Evolutionary conservation across 176 grass and related monocot genomes (phyloP).

Genomic region (Cenchrus fungigraminus): DNA sequence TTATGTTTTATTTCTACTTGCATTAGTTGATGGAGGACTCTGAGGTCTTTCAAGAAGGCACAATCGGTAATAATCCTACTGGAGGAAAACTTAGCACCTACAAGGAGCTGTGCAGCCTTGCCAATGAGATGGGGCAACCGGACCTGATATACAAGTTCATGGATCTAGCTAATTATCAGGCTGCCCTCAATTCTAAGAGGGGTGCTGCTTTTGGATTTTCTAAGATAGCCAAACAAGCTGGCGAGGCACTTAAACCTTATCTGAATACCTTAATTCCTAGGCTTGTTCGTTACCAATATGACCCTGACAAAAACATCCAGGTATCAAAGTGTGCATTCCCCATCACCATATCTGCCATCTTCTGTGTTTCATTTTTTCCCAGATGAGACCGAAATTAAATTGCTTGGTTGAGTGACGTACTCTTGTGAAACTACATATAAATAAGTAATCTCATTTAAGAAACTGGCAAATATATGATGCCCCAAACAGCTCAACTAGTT

Average conservation of each 20-base stretch:
- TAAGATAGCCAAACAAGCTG: constrained; percentile 98
- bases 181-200: constrained; percentile 95
- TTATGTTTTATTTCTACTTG: constrained; percentile 45
- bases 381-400: neutral
- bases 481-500: neutral
- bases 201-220: constrained; percentile 99
- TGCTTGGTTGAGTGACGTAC: neutral
- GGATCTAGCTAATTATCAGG: constrained; percentile 98
- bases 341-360: neutral
- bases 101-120: constrained; percentile 92
- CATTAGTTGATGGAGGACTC: constrained; percentile 95
- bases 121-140: constrained; percentile 97
- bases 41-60: constrained; percentile 97
- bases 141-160: constrained; percentile 99
- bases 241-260: constrained; percentile 92
- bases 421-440: neutral
- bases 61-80: constrained; percentile 75
- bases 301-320: constrained; percentile 99
- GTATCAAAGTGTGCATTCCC: constrained; percentile 47
- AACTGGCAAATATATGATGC: neutral
- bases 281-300: constrained; percentile 94
- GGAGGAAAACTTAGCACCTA: constrained; percentile 96
- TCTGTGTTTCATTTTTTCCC: neutral
- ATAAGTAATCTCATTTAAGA: neutral
- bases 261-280: constrained; percentile 88